Percentiles rank a stretch among this genome's conserved stretches.
These are phyloP conservation scores for Cutaneotrichosporon spelunceum DNA, from an alignment of 1,284 basidiomycete species.

Conservation along the genomic window DNA sequence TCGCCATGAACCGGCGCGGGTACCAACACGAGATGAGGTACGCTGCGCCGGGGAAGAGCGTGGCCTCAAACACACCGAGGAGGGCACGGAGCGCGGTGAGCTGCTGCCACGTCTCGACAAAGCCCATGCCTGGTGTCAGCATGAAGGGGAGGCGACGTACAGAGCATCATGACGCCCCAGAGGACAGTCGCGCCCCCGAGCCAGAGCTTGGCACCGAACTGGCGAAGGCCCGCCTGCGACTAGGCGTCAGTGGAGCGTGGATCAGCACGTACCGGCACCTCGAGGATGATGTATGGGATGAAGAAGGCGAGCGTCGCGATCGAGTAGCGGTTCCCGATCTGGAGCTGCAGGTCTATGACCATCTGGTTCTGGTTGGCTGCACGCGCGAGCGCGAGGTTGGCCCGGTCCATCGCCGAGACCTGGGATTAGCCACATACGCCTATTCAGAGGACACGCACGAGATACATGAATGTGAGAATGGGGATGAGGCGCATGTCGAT, in stretches of 20 bases:
- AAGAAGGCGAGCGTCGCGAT: slow-evolving; percentile 48
- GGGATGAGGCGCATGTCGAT: slow-evolving; percentile 25
- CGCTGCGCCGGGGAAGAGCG: slow-evolving; percentile 48
- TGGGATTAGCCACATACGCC: slow-evolving; percentile 9
- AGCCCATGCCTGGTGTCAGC: slow-evolving; percentile 37
- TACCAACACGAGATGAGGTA: slow-evolving; percentile 54
- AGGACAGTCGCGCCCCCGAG: slow-evolving; percentile 23
- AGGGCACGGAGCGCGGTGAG: slow-evolving; percentile 51
- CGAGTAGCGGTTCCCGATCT: slow-evolving; percentile 43
- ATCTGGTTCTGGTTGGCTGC: slow-evolving; percentile 28
- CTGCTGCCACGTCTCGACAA: slow-evolving; percentile 40
- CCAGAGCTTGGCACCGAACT: slow-evolving; percentile 25
- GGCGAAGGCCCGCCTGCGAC: slow-evolving; percentile 29
- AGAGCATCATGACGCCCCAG: slow-evolving; percentile 46
- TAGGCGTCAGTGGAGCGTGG: slow-evolving; percentile 39
- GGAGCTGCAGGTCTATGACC: slow-evolving; percentile 21
- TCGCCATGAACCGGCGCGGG: slow-evolving; percentile 52
- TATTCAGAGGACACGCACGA: neutral
- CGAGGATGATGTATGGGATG: slow-evolving; percentile 42
- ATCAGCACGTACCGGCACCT: slow-evolving; percentile 7
- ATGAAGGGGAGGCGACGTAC: slow-evolving; percentile 15
- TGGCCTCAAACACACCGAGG: slow-evolving; percentile 49
- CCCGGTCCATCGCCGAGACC: slow-evolving; percentile 23
- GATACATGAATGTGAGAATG: slow-evolving; percentile 17
- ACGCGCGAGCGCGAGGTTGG: slow-evolving; percentile 44